phyloP scores from a whole-genome alignment of 305 asterid species.

The Solanum hybrid region DNA sequence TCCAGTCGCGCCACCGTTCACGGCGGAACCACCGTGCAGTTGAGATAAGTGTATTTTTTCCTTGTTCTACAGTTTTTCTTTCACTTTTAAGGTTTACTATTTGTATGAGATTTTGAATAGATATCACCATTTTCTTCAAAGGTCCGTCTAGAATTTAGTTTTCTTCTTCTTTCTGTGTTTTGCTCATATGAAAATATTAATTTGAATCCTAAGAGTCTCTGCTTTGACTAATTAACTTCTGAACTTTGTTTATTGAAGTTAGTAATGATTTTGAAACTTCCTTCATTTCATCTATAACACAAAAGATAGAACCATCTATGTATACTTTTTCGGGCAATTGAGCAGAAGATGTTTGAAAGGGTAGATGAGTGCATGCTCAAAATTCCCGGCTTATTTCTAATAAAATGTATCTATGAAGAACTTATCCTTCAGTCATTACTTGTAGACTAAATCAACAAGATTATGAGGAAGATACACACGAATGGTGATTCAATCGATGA shows the following conservation, averaged over 20 bases:
- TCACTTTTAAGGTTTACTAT: not conserved
- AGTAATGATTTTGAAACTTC: not conserved
- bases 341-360: not conserved
- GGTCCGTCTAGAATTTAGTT: not conserved
- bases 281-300: rapidly evolving
- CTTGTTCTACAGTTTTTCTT: not conserved
- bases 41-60: not conserved
- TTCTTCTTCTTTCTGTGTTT: not conserved
- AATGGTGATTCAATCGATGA: not conserved
- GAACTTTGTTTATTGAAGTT: too few relatives aligned
- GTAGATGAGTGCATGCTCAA: not conserved
- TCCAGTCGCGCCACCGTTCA: not conserved
- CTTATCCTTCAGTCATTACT: not conserved
- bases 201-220: not conserved
- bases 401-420: not conserved
- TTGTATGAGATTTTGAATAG: not conserved
- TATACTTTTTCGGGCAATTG: not conserved
- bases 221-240: not conserved
- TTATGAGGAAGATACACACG: not conserved
- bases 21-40: not conserved
- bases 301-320: not conserved
- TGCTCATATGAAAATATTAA: too few relatives aligned
- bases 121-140: not conserved
- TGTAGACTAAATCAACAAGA: not conserved
- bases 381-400: not conserved